phyloP scores from a whole-genome alignment of 805 yeast species.

The Ogataea nitratoaversa region DNA sequence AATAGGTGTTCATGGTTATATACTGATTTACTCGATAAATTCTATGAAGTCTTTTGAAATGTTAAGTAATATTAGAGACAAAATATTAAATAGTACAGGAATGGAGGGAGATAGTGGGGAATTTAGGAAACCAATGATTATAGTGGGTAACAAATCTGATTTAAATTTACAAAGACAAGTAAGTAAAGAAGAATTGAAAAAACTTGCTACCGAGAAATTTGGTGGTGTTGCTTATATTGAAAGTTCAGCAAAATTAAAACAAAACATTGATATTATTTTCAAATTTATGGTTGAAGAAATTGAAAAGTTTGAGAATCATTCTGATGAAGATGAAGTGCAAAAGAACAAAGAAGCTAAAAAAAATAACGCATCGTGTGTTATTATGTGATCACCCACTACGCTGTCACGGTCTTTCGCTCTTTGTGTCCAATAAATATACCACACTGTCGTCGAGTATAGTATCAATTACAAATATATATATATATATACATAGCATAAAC shows the following conservation, averaged over 20 bases:
- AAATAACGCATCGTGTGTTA: background rate
- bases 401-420: no score
- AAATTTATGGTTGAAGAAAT: constrained; percentile 56
- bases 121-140: constrained; percentile 44
- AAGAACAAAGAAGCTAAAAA: background rate
- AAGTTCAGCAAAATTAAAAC: constrained; percentile 45
- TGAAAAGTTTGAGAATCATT: constrained; percentile 33
- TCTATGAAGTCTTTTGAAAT: constrained; percentile 75
- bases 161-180: constrained; percentile 55
- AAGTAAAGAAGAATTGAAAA: constrained; percentile 45
- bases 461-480: no score
- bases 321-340: constrained; percentile 7
- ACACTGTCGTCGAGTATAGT: no score
- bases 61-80: constrained; percentile 73
- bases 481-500: no score
- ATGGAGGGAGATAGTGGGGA: constrained; percentile 32
- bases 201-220: constrained; percentile 36
- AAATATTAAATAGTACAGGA: constrained; percentile 66
- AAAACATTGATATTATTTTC: constrained; percentile 49
- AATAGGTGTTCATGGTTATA: constrained; percentile 79
- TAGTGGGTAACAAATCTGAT: constrained; percentile 52
- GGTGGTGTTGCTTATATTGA: constrained; percentile 41
- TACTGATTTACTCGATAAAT: constrained; percentile 77
- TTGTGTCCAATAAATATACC: no score
- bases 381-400: constrained; percentile 1